Base-by-base conservation (phyloP, 2,329 filamentous ascomycete species). In the Ophidiomyces ophidiicola region DNA sequence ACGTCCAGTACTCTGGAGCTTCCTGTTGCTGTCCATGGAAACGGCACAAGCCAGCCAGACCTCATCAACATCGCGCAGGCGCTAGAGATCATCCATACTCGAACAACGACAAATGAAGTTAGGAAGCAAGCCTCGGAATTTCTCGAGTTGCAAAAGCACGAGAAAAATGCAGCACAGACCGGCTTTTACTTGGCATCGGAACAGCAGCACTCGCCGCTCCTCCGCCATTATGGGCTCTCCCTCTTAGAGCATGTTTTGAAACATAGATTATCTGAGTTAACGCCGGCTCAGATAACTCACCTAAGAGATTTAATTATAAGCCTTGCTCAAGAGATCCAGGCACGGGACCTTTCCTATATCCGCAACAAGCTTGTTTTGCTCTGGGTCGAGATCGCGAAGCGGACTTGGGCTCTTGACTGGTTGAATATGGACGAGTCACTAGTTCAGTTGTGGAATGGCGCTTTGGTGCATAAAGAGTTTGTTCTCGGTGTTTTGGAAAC, bases 381-480 rank as follows among this genome's bases (percentile, higher is more conserved):
- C 45, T 98, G 90, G 90, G 83, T 87, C 5, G 90, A 96, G 60
- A 70, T 94, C 38, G 86, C 87, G 28, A 96, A 96, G 66, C 75
- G 88, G 52, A 82, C 77, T 55, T 98, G 90, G 90, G 84, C 73
- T n/a, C 70, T 76, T 21, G 82, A 90, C 45, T 98, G 92, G 90
- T 78, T 82, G 67, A 78, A 92, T 55, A 94, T 98, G 88, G 92
- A 98, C 58, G 66, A 77, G 46, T 71, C 82, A 54, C 71, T 98
- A 40, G 74, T 87, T 31, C 73, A 77, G 52, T 69, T 96, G 14
- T 98, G 90, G 90, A 65, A 68, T 18, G 66, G 60, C 10, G 66
- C 66, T 39, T 57, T 72, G 23, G 68, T 71, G 32, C 79, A 86
- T 57, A 90, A 92, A 60, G 82, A 90, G 56, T 74, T 96, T 40